A percentile compares a stretch with the other conserved stretches of the same genome.
phyloP scores from a whole-genome alignment of 805 yeast genomes.

The Myxozyma monticola region DNA sequence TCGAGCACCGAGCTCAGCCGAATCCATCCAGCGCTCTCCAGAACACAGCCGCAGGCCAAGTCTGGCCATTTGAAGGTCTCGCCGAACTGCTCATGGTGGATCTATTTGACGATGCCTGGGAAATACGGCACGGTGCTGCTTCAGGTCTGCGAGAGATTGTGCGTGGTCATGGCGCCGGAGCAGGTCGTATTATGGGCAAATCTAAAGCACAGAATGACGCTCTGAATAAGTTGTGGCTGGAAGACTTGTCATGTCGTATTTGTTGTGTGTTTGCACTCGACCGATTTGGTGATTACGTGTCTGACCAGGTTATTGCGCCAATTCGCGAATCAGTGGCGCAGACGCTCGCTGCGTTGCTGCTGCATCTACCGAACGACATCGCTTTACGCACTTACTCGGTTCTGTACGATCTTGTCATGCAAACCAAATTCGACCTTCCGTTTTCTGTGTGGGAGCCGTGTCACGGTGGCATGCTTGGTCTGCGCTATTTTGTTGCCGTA shows the following conservation, averaged over 20 bases:
- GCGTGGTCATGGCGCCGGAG: conserved; percentile 77
- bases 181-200: conserved; percentile 75
- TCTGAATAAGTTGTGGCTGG: conserved; percentile 69
- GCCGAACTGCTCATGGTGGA: conserved; percentile 79
- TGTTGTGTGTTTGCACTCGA: conserved; percentile 88
- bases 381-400: conserved; percentile 64
- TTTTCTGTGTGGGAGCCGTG: conserved; percentile 91
- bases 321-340: conserved; percentile 97
- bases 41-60: conserved; percentile 41
- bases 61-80: conserved; percentile 95
- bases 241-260: conserved; percentile 82
- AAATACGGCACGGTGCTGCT: conserved; percentile 92
- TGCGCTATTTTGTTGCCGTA: conserved; percentile 87
- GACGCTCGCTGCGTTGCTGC: conserved; percentile 80
- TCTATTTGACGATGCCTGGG: conserved; percentile 86
- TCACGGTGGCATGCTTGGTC: conserved; percentile 95
- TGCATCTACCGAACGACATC: conserved; percentile 64
- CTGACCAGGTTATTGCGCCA: conserved; percentile 98
- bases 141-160: conserved; percentile 86
- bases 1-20: conserved; percentile 69
- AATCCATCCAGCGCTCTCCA: conserved; percentile 52
- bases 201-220: conserved; percentile 59
- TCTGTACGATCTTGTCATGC: conserved; percentile 68
- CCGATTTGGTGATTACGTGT: conserved; percentile 93
- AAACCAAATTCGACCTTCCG: conserved; percentile 48